A percentile compares a stretch with the other conserved stretches of the same genome.
Conservation (phyloP, 441 rosid species). For the Mallotus japonicus region DNA sequence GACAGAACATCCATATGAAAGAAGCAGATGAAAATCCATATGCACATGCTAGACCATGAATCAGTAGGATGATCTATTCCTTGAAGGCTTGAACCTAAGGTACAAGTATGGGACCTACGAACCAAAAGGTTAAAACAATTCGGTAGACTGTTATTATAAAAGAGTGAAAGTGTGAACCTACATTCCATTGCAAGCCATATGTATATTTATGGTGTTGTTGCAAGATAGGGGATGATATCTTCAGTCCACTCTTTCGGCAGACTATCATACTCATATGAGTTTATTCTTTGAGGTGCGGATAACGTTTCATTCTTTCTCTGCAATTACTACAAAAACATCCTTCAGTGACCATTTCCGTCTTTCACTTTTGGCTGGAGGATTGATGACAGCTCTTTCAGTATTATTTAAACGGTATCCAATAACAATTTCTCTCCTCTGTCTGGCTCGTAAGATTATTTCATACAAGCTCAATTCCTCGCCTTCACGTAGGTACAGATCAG, state of each 20-base stretch:
- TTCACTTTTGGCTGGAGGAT: conserved; percentile 53
- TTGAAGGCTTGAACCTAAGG: too few species aligned
- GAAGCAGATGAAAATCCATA: too few species aligned
- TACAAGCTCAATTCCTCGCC: conserved; percentile 71
- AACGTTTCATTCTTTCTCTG: conserved; percentile 48
- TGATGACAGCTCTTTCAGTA: conserved; percentile 61
- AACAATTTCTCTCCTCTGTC: conserved; percentile 59
- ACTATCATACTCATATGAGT: background rate
- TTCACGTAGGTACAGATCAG: conserved; percentile 53
- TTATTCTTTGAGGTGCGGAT: background rate
- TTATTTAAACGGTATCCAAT: conserved; percentile 57
- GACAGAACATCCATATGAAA: too few species aligned
- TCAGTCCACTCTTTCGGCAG: background rate
- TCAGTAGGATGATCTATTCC: too few species aligned
- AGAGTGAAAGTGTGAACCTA: too few species aligned
- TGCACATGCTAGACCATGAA: too few species aligned
- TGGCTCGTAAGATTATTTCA: conserved; percentile 52
- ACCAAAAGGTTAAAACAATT: too few species aligned
- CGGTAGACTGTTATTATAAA: too few species aligned
- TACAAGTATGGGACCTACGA: too few species aligned
- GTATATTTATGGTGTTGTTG: background rate
- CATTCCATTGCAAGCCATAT: background rate
- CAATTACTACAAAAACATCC: conserved; percentile 59
- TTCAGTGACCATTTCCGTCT: conserved; percentile 46
- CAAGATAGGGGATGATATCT: background rate